Evolutionary conservation across 2,329 filamentous ascomycete genomes (phyloP).

Genomic region (Sporothrix globosa): DNA sequence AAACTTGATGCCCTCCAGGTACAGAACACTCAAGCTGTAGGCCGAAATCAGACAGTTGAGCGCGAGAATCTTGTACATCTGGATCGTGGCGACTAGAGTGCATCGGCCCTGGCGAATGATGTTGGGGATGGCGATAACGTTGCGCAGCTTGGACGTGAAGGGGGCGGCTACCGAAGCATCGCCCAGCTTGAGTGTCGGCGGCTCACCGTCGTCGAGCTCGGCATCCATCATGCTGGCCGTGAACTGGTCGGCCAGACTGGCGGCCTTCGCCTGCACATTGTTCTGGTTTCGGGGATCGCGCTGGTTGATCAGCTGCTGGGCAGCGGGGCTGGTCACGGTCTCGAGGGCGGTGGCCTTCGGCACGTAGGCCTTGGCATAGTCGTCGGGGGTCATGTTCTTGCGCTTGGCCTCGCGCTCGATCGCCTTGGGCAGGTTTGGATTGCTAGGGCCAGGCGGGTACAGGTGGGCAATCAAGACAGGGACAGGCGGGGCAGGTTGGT

Average conservation of each 20-base stretch:
- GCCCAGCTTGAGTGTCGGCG: conserved; percentile 93
- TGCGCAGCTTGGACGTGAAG: conserved; percentile 96
- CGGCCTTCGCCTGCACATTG: conserved; percentile 66
- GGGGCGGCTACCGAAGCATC: conserved; percentile 96
- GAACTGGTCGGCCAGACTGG: conserved; percentile 81
- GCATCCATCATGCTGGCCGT: conserved; percentile 86
- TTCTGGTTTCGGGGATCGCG: conserved; percentile 59
- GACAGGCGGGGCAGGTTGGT: conserved; percentile 88
- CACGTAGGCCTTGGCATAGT: conserved; percentile 53
- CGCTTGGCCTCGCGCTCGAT: conserved; percentile 81
- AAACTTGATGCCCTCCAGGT: conserved; percentile 98
- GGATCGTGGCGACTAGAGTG: conserved; percentile 95
- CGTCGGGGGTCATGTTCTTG: conserved; percentile 69
- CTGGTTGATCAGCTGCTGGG: conserved; percentile 59
- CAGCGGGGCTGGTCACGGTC: conserved; percentile 68
- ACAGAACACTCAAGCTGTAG: conserved; percentile 94
- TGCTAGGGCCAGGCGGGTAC: conserved; percentile 85
- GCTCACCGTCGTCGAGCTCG: conserved; percentile 73
- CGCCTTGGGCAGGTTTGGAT: conserved; percentile 93
- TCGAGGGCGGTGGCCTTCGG: conserved; percentile 55
- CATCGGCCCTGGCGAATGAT: conserved; percentile 97
- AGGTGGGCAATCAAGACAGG: conserved; percentile 91
- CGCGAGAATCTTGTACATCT: conserved; percentile 99
- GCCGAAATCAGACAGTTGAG: conserved; percentile 97
- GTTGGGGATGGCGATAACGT: conserved; percentile 95